phyloP scores from a whole-genome alignment of 108 stramenopile species.

The Cyclotella kingstonii region DNA sequence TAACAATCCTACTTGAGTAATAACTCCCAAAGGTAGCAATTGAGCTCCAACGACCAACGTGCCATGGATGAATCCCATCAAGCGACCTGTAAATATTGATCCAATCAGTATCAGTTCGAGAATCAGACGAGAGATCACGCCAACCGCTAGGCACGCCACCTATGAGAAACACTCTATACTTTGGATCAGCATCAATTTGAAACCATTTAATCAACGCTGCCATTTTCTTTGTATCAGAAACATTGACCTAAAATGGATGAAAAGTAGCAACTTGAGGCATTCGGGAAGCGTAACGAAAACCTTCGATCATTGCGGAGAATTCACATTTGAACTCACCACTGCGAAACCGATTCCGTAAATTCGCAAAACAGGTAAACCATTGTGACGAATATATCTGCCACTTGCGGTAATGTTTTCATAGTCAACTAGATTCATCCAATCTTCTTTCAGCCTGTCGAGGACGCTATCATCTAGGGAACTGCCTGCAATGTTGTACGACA shows the following conservation, averaged over 20 bases:
- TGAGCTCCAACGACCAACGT: constrained; percentile 33
- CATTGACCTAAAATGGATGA: not conserved
- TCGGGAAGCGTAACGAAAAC: too few species aligned
- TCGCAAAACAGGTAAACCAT: constrained; percentile 29
- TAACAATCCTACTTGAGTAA: constrained; percentile 11
- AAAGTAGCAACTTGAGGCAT: not conserved
- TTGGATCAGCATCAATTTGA: constrained; percentile 12
- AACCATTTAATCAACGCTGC: constrained; percentile 37
- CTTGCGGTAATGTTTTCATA: constrained; percentile 34
- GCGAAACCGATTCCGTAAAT: constrained; percentile 42
- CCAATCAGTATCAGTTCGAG: constrained; percentile 20
- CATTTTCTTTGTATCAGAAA: constrained; percentile 11
- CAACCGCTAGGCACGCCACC: constrained; percentile 39
- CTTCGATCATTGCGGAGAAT: too few species aligned
- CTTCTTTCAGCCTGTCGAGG: constrained; percentile 34
- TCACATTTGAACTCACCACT: not conserved
- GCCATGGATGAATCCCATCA: constrained; percentile 47
- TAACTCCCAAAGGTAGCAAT: not conserved
- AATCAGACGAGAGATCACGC: constrained; percentile 18
- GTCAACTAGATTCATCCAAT: constrained; percentile 48
- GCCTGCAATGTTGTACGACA: constrained; percentile 46
- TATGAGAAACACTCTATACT: constrained; percentile 41
- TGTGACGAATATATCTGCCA: constrained; percentile 41
- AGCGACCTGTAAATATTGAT: constrained; percentile 26
- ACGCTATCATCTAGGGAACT: constrained; percentile 11